Conservation (phyloP, 805 yeast species). For the Torulaspora indica region DNA sequence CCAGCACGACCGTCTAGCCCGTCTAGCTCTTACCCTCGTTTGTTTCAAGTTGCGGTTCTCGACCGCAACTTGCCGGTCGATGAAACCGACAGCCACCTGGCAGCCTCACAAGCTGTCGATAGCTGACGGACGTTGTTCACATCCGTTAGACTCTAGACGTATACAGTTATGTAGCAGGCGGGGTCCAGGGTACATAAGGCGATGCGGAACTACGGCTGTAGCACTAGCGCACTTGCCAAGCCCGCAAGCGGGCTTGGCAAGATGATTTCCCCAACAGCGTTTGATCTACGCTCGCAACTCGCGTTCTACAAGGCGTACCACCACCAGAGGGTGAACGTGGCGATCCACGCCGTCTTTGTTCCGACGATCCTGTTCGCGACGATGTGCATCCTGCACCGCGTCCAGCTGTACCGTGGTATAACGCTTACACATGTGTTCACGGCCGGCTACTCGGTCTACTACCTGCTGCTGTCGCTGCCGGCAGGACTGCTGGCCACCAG, state of each 20-base stretch:
- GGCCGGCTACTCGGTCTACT: conserved; percentile 51
- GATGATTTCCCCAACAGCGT: conserved; percentile 1
- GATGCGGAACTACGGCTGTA: too few relatives aligned
- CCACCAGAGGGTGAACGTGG: conserved; percentile 54
- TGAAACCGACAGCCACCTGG: too few relatives aligned
- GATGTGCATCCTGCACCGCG: conserved; percentile 18
- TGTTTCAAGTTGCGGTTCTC: too few relatives aligned
- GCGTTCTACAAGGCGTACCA: conserved; percentile 58
- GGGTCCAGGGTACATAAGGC: background rate
- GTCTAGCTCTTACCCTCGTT: too few relatives aligned
- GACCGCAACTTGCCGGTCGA: too few relatives aligned
- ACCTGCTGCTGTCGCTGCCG: conserved; percentile 50
- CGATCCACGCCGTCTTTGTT: conserved; percentile 72
- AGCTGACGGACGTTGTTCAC: background rate
- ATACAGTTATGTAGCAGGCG: conserved; percentile 2
- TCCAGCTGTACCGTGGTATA: conserved; percentile 19
- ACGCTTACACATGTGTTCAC: conserved; percentile 48
- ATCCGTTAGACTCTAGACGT: background rate
- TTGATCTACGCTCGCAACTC: conserved; percentile 40
- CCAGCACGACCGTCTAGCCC: too few relatives aligned
- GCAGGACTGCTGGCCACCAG: conserved; percentile 46
- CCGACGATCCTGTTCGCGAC: conserved; percentile 67
- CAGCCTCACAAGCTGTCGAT: background rate
- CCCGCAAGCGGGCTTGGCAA: too few relatives aligned
- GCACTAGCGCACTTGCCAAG: too few relatives aligned